phyloP scores from a whole-genome alignment of 2,329 filamentous ascomycete genomes.

The Didymella segeticola region DNA sequence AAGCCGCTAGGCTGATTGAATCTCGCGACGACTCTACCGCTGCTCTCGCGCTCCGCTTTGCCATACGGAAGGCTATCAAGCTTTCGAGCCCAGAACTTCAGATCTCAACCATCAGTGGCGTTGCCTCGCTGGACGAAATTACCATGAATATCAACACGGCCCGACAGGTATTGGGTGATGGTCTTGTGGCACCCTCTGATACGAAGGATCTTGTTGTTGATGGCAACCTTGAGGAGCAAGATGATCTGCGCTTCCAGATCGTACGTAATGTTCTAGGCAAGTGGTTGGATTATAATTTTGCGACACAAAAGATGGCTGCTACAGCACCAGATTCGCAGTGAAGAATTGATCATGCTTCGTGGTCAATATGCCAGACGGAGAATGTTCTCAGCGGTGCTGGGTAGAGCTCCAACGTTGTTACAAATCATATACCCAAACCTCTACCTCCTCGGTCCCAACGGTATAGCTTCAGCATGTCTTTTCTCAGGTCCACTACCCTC shows the following conservation, averaged over 20 bases:
- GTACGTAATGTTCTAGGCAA: neutral
- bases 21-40: neutral
- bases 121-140: constrained; percentile 1
- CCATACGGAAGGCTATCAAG: neutral
- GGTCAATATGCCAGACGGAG: too few relatives aligned
- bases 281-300: constrained; percentile 1
- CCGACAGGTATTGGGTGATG: neutral
- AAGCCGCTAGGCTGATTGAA: neutral
- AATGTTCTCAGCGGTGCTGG: too few relatives aligned
- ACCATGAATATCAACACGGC: neutral
- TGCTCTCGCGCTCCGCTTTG: neutral
- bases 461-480: constrained; percentile 3
- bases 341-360: neutral
- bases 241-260: neutral
- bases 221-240: neutral
- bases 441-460: neutral
- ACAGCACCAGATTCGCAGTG: neutral
- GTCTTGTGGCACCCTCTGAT: neutral
- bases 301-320: neutral
- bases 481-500: constrained; percentile 1
- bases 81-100: neutral
- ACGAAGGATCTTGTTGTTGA: neutral
- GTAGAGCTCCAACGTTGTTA: too few relatives aligned
- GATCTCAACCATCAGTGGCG: constrained; percentile 1
- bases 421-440: neutral